Evolutionary conservation across 169 alveolate genomes (phyloP), one percentile per base, ranked within the genome.

Genomic region (Cytauxzoon felis): DNA sequence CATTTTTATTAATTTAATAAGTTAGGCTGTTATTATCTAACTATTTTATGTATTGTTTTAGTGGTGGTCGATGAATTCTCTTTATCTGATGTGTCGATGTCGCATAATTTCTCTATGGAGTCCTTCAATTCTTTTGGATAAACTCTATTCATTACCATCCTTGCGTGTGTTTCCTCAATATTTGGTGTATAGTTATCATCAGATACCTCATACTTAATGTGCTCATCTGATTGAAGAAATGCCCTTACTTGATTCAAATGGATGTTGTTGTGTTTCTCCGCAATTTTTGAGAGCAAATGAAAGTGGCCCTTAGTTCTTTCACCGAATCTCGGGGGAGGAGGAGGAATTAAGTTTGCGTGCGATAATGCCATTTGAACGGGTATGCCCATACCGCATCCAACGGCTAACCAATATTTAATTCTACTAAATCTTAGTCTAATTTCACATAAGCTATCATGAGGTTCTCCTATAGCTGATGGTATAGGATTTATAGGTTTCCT

Each of bases 341-440:
- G 56, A 16, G 92, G 92, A 34, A 87, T 80, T 26, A 87, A 71
- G 54, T 82, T 81, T 0, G 87, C 84, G 51, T 62, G 78, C 36
- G 78, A 59, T 7, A 78, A 65, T 23, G 72, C 80, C 11, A 26
- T 52, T n/a, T 53, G 72, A 0, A 71, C 87, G 40, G 84, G 64
- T 27, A 70, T 61, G 56, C 61, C 79, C 79, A 90, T 71, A 43
- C 82, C 81, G 38, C 94, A 87, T 11, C 92, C 92, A 5, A 82
- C 93, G 27, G 89, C 94, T 7, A 90, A 78, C 95, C 95, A 90
- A 69, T 88, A 90, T 68, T 90, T 90, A 30, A 88, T 78, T 24
- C 95, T 70, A 27, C 91, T 83, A 70, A 88, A 90, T 23, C 95
- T 83, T 32, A 90, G 81, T 36, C 95, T 67, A 36, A 90, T 87